phyloP scores from a whole-genome alignment of 2,329 filamentous ascomycete species.

The Tothia fuscella region DNA sequence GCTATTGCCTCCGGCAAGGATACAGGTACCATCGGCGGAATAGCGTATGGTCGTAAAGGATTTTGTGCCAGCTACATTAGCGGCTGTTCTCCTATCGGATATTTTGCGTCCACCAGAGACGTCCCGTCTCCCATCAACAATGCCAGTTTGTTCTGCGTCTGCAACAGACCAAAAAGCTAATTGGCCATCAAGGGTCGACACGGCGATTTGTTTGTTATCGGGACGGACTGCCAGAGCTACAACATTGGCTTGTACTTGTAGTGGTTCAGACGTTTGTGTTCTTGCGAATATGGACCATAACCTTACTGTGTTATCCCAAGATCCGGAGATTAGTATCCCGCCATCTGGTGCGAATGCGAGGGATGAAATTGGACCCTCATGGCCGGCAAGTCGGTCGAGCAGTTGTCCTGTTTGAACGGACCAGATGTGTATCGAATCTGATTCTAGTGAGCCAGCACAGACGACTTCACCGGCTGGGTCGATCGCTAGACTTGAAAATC shows the following conservation, averaged over 20 bases:
- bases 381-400: slow-evolving; percentile 78
- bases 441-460: slow-evolving; percentile 87
- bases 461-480: slow-evolving; percentile 95
- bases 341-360: slow-evolving; percentile 84
- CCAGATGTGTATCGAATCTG: slow-evolving; percentile 97
- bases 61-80: slow-evolving; percentile 82
- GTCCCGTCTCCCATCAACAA: slow-evolving; percentile 81
- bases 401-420: slow-evolving; percentile 95
- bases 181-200: slow-evolving; percentile 87
- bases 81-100: slow-evolving; percentile 78
- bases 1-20: slow-evolving; percentile 87
- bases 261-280: slow-evolving; percentile 86
- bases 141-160: slow-evolving; percentile 74
- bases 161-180: slow-evolving; percentile 89
- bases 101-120: slow-evolving; percentile 85
- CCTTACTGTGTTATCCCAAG: slow-evolving; percentile 91
- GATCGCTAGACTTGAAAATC: slow-evolving; percentile 90
- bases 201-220: slow-evolving; percentile 80
- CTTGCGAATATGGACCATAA: slow-evolving; percentile 93
- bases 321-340: slow-evolving; percentile 72
- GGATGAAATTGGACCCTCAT: slow-evolving; percentile 85
- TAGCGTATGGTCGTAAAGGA: slow-evolving; percentile 80
- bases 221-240: slow-evolving; percentile 77
- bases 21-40: slow-evolving; percentile 80
- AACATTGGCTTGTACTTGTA: slow-evolving; percentile 86